phyloP scores from a whole-genome alignment of 495 filamentous ascomycete species.

The Aspergillus taichungensis region DNA sequence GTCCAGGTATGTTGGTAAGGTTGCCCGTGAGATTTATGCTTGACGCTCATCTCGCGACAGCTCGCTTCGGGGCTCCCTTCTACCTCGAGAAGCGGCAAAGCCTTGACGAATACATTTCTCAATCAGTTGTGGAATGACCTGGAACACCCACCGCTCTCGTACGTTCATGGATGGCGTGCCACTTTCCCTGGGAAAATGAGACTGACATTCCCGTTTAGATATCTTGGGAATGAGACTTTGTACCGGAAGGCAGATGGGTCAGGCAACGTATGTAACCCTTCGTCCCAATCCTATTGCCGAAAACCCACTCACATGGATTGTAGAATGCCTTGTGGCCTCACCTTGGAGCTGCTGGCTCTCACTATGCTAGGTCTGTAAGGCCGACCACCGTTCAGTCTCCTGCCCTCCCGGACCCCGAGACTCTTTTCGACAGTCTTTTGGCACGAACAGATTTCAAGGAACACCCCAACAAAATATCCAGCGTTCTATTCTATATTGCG shows the following conservation, averaged over 20 bases:
- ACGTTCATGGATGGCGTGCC: slow-evolving; percentile 19
- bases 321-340: slow-evolving; percentile 53
- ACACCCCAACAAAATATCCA: slow-evolving; percentile 75
- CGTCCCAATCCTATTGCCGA: background rate
- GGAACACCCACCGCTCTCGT: slow-evolving; percentile 58
- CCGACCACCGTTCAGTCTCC: slow-evolving; percentile 54
- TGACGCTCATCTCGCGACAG: slow-evolving; percentile 8
- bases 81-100: slow-evolving; percentile 42
- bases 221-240: slow-evolving; percentile 41
- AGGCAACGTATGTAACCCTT: slow-evolving; percentile 41
- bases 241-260: slow-evolving; percentile 66
- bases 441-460: slow-evolving; percentile 51
- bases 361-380: slow-evolving; percentile 67
- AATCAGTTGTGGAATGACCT: slow-evolving; percentile 59
- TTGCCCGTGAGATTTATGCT: background rate
- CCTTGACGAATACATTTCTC: slow-evolving; percentile 52
- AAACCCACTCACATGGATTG: slow-evolving; percentile 2
- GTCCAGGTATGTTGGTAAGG: slow-evolving; percentile 29
- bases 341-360: slow-evolving; percentile 52
- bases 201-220: slow-evolving; percentile 27
- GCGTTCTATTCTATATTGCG: slow-evolving; percentile 81
- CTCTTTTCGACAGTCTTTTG: slow-evolving; percentile 71
- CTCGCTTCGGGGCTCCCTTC: slow-evolving; percentile 40
- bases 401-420: slow-evolving; percentile 62
- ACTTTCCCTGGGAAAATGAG: slow-evolving; percentile 13